phyloP scores from a whole-genome alignment of 345 rosid species.

The Gossypioides kirkii region DNA sequence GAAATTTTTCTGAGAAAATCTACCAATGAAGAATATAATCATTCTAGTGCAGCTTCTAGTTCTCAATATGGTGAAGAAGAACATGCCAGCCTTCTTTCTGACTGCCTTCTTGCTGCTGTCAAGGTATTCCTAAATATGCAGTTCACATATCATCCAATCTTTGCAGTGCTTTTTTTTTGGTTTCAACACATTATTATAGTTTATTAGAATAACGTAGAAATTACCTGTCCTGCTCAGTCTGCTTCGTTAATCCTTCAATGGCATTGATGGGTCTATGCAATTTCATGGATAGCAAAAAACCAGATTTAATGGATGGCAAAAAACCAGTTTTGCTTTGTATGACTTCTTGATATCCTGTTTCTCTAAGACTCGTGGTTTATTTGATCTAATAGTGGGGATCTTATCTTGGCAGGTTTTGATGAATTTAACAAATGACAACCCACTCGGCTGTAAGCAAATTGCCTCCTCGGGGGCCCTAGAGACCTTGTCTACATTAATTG shows the following conservation, averaged over 20 bases:
- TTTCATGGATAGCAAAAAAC: neutral
- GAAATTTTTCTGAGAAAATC: constrained; percentile 32
- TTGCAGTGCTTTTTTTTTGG: neutral
- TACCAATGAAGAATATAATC: constrained; percentile 26
- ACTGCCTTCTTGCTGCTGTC: constrained; percentile 85
- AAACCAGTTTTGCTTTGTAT: neutral
- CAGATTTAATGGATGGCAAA: neutral
- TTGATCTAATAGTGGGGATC: constrained; percentile 8
- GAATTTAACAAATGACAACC: constrained; percentile 89
- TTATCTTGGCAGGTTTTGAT: constrained; percentile 64
- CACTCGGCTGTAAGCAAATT: constrained; percentile 79
- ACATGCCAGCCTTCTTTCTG: constrained; percentile 50
- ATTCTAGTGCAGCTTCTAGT: constrained; percentile 34
- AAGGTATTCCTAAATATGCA: constrained; percentile 46
- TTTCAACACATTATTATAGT: neutral
- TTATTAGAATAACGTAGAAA: neutral
- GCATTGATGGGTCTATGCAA: neutral
- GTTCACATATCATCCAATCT: neutral
- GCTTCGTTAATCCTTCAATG: neutral
- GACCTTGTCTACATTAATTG: constrained; percentile 68
- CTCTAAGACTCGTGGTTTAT: neutral
- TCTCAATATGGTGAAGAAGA: constrained; percentile 44
- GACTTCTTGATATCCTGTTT: neutral
- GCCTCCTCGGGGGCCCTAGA: constrained; percentile 82
- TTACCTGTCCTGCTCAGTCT: neutral